Base-by-base conservation (phyloP, 2,329 filamentous ascomycete species). In the Fusarium begoniae region DNA sequence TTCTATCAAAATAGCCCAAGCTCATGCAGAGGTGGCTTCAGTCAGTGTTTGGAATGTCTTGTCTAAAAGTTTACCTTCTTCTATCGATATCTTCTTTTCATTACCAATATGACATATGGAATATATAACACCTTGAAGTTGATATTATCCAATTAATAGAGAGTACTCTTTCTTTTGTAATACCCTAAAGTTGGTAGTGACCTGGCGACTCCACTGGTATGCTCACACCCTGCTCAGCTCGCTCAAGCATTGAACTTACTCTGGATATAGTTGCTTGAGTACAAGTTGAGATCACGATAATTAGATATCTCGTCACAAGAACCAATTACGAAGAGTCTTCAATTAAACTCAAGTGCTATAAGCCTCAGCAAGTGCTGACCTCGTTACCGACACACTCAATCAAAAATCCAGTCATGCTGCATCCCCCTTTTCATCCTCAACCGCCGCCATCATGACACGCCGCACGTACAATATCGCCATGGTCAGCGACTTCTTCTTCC, bases 401-500 rank as follows among this genome's bases (percentile, higher is more conserved):
- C 43, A 40, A 38, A n/a, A 35, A 32, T 30, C 32, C 58, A 63
- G 73, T 65, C 62, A 72, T 73, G 75, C 73, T 64, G 63, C 61
- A 68, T 41, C 35, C 55, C 60, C 64, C 63, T 47, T 53, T 56
- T 47, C 43, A 64, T 62, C 71, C 77, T 44, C 43, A 64, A 63
- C 73, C 76, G 72, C 73, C 76, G 72, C 78, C 82, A 83, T 76
- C 63, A 89, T 88, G 84, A 83, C 86, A 77, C 87, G 85, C 77
- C 86, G 86, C 73, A 89, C 88, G 38, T 92, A 91, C 83, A 92
- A 90, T 80, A 92, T 92, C 84, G 90, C 90, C 72, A 99, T 99
- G 96, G 94, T 98, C 82, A 95, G 96, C 89, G 96, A 99, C 87
- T 98, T 97, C 89, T 99, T 99, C 91, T 99, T 97, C 81, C 96